A percentile compares a stretch with the other conserved stretches of the same genome.
These are phyloP conservation scores for Paxillus involutus DNA, from an alignment of 768 basidiomycete genomes.

Conservation along the genomic window DNA sequence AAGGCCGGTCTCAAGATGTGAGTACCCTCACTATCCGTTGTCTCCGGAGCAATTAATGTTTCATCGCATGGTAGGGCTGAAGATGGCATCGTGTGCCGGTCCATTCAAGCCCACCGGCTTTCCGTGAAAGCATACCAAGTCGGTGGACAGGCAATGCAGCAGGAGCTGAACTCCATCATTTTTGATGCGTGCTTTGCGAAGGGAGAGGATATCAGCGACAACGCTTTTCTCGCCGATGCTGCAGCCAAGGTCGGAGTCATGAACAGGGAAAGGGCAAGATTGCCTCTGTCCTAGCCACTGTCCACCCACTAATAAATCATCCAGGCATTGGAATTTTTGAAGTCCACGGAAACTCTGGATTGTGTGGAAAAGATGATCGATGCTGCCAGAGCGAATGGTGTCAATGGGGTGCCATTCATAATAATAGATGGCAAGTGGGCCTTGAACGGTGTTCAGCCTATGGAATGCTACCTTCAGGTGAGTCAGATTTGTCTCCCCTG, in stretches of 20 bases:
- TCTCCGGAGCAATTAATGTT: background rate
- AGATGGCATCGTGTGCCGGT: slow-evolving; percentile 39
- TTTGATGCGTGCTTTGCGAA: slow-evolving; percentile 42
- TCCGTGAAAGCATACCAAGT: slow-evolving; percentile 42
- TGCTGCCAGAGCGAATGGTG: slow-evolving; percentile 42
- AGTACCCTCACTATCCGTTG: background rate
- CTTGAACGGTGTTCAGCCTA: slow-evolving; percentile 42
- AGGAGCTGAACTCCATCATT: slow-evolving; percentile 33
- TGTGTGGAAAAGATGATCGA: slow-evolving; percentile 42
- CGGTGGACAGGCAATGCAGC: slow-evolving; percentile 41
- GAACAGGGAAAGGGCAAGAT: slow-evolving; percentile 35
- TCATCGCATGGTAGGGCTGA: slow-evolving; percentile 27
- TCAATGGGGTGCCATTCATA: slow-evolving; percentile 53
- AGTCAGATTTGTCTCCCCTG: background rate
- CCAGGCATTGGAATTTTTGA: slow-evolving; percentile 42
- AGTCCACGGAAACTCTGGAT: slow-evolving; percentile 37
- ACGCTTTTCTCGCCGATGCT: slow-evolving; percentile 33
- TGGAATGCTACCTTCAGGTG: slow-evolving; percentile 41
- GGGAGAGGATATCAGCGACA: slow-evolving; percentile 38
- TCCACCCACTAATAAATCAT: background rate
- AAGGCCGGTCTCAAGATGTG: slow-evolving; percentile 28
- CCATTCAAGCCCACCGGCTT: slow-evolving; percentile 44
- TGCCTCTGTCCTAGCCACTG: background rate
- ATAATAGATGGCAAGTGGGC: slow-evolving; percentile 48
- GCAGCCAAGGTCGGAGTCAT: slow-evolving; percentile 43